These are phyloP conservation scores for Termitomyces sp. DNA, from an alignment of 768 basidiomycete species.

Conservation along the genomic window DNA sequence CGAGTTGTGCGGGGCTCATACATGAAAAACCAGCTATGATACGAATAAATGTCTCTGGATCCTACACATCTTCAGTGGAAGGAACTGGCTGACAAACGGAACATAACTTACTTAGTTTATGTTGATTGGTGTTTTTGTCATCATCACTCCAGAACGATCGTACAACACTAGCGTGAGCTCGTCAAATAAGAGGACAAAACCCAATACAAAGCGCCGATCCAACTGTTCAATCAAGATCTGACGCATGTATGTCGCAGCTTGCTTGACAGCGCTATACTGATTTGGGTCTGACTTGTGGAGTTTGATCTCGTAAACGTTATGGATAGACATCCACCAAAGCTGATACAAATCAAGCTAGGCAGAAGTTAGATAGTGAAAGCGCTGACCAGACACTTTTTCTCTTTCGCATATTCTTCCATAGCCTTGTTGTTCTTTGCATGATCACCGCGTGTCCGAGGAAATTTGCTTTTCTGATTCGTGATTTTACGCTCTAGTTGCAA, in stretches of 20 bases:
- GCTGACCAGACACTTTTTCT: too few species aligned
- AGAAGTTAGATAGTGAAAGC: too few species aligned
- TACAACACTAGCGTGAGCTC: conserved; percentile 3
- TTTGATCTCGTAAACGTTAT: not conserved
- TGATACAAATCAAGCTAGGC: too few species aligned
- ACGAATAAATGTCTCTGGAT: not conserved
- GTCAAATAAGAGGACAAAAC: conserved; percentile 1
- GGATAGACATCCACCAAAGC: too few species aligned
- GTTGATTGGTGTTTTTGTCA: conserved; percentile 5
- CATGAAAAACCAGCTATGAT: not conserved
- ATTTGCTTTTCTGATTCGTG: too few species aligned
- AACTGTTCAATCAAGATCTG: conserved; percentile 10
- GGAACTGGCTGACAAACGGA: not conserved
- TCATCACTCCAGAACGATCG: conserved; percentile 9
- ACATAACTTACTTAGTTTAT: conserved; percentile 3
- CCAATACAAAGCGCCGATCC: conserved; percentile 8
- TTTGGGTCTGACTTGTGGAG: not conserved
- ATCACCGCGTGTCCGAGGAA: too few species aligned
- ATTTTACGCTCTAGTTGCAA: too few species aligned
- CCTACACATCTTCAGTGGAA: not conserved
- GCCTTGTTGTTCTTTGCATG: too few species aligned
- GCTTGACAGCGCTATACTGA: not conserved
- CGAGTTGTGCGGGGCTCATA: conserved; percentile 3
- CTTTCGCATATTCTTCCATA: too few species aligned
- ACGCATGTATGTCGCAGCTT: conserved; percentile 6